A percentile compares a stretch with the other conserved stretches of the same genome.
Conservation (phyloP, 1,284 basidiomycete species). For the Sparassis latifolia region DNA sequence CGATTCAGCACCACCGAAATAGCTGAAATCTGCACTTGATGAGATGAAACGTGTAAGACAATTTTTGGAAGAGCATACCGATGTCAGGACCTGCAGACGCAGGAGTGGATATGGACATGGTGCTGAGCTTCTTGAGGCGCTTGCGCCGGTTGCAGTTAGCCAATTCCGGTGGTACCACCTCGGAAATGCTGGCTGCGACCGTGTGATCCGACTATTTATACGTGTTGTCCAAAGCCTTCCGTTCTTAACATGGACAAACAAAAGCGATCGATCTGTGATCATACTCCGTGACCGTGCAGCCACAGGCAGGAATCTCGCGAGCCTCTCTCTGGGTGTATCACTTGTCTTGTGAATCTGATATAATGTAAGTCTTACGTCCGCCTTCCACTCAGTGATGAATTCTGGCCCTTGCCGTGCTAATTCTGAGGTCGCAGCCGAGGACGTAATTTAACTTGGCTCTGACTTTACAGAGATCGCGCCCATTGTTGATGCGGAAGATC, state of each 20-base stretch:
- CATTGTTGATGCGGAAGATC: no score
- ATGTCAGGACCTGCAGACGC: slow-evolving; percentile 4
- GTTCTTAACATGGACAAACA: slow-evolving; percentile 16
- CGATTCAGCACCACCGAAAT: slow-evolving; percentile 76
- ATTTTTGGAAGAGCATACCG: slow-evolving; percentile 3
- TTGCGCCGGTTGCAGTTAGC: no score
- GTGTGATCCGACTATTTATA: slow-evolving; percentile 11
- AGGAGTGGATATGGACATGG: slow-evolving; percentile 3
- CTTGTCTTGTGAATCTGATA: no score
- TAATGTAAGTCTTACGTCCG: no score
- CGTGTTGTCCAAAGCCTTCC: slow-evolving; percentile 19
- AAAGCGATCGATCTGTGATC: background rate
- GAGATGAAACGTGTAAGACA: background rate
- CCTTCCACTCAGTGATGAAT: no score
- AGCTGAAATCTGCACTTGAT: slow-evolving; percentile 53
- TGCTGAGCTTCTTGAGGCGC: background rate
- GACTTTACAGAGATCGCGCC: no score
- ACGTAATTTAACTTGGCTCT: no score
- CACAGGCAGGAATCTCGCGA: no score
- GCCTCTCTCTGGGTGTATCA: no score
- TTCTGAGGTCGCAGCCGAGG: no score
- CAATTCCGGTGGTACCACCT: background rate
- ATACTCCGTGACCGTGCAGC: background rate
- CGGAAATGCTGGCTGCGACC: background rate
- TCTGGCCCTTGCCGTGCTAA: no score